Conservation (phyloP, 2,329 filamentous ascomycete genomes). For the Penicillium sp. region DNA sequence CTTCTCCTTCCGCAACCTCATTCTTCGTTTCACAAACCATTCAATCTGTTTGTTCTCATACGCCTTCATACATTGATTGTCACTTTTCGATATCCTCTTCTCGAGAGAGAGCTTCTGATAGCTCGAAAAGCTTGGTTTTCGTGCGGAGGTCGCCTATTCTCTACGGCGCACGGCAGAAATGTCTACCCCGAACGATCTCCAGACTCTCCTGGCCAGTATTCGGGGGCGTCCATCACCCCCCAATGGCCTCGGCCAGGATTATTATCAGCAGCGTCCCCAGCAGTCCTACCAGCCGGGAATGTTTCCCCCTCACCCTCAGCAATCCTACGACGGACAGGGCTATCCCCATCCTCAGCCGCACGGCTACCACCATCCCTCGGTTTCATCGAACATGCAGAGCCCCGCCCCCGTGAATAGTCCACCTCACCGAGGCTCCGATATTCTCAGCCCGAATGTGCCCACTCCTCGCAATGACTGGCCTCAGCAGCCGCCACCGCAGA, state of each 20-base stretch:
- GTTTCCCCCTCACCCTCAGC: conserved; percentile 28
- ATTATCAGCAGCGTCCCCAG: conserved; percentile 23
- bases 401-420: conserved; percentile 51
- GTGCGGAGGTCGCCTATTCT: conserved; percentile 28
- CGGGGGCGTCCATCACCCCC: conserved; percentile 38
- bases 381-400: conserved; percentile 55
- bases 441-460: conserved; percentile 53
- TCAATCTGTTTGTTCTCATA: conserved; percentile 16
- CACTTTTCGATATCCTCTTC: conserved; percentile 16
- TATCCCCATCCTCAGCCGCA: conserved; percentile 32
- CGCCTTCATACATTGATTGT: conserved; percentile 12
- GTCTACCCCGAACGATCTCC: conserved; percentile 45
- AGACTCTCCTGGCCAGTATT: conserved; percentile 45
- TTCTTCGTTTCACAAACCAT: neutral
- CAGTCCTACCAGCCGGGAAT: conserved; percentile 29
- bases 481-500: conserved; percentile 35
- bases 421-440: conserved; percentile 53
- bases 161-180: conserved; percentile 41
- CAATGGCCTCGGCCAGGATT: conserved; percentile 29
- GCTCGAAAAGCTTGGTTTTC: conserved; percentile 25
- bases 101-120: conserved; percentile 33
- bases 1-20: neutral
- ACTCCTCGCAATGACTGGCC: conserved; percentile 43
- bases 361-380: conserved; percentile 52
- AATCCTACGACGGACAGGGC: conserved; percentile 31